Evolutionary conservation across 192 early-diverging fungal genomes (phyloP).

Genomic region (Entomortierella parvispora): DNA sequence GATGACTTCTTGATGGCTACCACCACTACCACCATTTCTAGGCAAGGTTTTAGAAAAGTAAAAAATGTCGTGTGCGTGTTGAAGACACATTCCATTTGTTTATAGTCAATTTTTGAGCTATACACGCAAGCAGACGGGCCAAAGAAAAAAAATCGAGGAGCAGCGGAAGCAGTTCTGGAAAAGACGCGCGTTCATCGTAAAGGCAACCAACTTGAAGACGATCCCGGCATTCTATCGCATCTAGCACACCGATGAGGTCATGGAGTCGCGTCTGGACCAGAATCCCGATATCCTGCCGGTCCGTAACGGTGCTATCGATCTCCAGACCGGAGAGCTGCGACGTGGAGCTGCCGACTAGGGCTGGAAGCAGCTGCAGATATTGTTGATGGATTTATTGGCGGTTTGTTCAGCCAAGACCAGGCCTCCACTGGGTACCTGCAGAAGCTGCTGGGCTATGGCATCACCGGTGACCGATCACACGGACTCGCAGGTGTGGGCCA

Average conservation of each 20-base stretch:
- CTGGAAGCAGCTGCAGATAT: neutral
- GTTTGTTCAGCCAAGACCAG: neutral
- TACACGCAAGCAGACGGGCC: too few species aligned
- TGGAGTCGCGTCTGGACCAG: neutral
- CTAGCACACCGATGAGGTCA: neutral
- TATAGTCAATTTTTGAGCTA: too few species aligned
- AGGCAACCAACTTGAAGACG: too few species aligned
- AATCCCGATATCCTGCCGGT: conserved; percentile 2
- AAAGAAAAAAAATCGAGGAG: too few species aligned
- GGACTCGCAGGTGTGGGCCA: neutral
- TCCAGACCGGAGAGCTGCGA: neutral
- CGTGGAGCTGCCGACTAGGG: neutral
- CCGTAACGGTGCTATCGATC: neutral
- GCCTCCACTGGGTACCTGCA: conserved; percentile 1
- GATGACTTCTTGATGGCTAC: too few species aligned
- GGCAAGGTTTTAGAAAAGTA: too few species aligned
- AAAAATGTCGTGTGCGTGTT: too few species aligned
- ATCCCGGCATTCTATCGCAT: too few species aligned
- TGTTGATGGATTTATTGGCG: neutral
- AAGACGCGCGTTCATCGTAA: too few species aligned
- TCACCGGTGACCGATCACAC: neutral
- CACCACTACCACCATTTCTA: too few species aligned
- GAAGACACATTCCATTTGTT: too few species aligned
- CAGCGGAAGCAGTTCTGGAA: too few species aligned
- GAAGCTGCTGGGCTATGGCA: conserved; percentile 3